Conservation (phyloP, 1,284 basidiomycete genomes). For the Crucibulum parvulum region DNA sequence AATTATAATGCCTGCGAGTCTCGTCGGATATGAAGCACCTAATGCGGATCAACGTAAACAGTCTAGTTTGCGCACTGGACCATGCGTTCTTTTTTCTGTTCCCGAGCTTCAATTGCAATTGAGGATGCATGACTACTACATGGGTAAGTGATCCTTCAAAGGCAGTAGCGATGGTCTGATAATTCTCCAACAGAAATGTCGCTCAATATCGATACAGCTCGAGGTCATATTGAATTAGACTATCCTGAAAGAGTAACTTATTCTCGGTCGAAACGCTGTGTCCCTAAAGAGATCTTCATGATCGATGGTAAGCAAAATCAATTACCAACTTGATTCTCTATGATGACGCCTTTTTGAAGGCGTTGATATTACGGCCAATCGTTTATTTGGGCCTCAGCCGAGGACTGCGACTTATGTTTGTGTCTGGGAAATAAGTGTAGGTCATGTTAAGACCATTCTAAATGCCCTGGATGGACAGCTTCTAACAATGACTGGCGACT, state of each 20-base stretch:
- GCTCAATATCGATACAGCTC: constrained; percentile 71
- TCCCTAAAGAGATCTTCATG: constrained; percentile 50
- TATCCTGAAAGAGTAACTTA: constrained; percentile 54
- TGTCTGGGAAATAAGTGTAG: constrained; percentile 85
- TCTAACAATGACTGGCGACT: constrained; percentile 58
- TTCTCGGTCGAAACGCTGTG: constrained; percentile 15
- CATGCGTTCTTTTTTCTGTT: constrained; percentile 61
- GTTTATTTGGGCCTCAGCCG: constrained; percentile 88
- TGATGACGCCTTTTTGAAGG: constrained; percentile 48
- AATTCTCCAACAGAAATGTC: constrained; percentile 68
- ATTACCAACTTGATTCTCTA: constrained; percentile 24
- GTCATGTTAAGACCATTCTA: constrained; percentile 63
- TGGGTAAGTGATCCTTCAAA: constrained; percentile 64
- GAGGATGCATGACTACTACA: constrained; percentile 83
- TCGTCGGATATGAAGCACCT: constrained; percentile 71
- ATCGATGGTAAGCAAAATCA: constrained; percentile 61
- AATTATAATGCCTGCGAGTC: constrained; percentile 75
- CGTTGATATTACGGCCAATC: constrained; percentile 81
- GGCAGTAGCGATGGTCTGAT: background rate
- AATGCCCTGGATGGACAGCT: constrained; percentile 62
- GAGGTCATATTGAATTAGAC: constrained; percentile 55
- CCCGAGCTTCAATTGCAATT: constrained; percentile 80
- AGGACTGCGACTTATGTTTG: constrained; percentile 88
- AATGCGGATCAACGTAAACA: constrained; percentile 18
- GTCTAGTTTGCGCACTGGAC: constrained; percentile 49